These are phyloP conservation scores for Phallus indusiatus DNA, from an alignment of 768 basidiomycete genomes.

Conservation along the genomic window DNA sequence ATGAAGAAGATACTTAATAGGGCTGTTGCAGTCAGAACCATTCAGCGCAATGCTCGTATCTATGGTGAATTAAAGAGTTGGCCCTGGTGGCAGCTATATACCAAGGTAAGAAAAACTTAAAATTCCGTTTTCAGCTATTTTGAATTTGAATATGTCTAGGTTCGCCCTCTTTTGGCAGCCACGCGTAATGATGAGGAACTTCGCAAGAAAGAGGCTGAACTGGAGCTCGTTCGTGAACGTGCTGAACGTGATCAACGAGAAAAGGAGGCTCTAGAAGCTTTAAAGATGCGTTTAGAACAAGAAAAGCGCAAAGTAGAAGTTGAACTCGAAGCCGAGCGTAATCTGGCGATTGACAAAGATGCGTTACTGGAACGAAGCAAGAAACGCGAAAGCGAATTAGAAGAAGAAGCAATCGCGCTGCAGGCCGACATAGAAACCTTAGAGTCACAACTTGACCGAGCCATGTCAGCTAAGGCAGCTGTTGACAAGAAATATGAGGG, in stretches of 20 bases:
- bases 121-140: background rate
- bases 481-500: slow-evolving; percentile 70
- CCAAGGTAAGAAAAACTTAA: slow-evolving; percentile 46
- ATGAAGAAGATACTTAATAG: slow-evolving; percentile 94
- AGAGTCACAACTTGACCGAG: slow-evolving; percentile 78
- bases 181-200: slow-evolving; percentile 91
- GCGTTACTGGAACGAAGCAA: slow-evolving; percentile 73
- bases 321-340: slow-evolving; percentile 74
- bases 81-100: slow-evolving; percentile 99
- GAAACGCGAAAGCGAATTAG: slow-evolving; percentile 72
- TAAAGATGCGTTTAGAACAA: slow-evolving; percentile 74
- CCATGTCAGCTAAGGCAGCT: slow-evolving; percentile 67
- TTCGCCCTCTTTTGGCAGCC: slow-evolving; percentile 87
- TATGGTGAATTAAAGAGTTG: slow-evolving; percentile 87
- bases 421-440: slow-evolving; percentile 78
- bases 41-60: slow-evolving; percentile 88
- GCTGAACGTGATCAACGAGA: slow-evolving; percentile 84
- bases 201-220: slow-evolving; percentile 75
- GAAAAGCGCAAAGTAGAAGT: slow-evolving; percentile 80
- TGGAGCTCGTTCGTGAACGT: slow-evolving; percentile 68
- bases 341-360: slow-evolving; percentile 76
- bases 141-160: slow-evolving; percentile 33
- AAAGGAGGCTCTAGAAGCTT: slow-evolving; percentile 62
- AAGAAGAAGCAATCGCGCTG: slow-evolving; percentile 73
- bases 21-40: slow-evolving; percentile 81